Evolutionary conservation across 345 rosid species (phyloP).

Genomic region (Ceriops decandra): DNA sequence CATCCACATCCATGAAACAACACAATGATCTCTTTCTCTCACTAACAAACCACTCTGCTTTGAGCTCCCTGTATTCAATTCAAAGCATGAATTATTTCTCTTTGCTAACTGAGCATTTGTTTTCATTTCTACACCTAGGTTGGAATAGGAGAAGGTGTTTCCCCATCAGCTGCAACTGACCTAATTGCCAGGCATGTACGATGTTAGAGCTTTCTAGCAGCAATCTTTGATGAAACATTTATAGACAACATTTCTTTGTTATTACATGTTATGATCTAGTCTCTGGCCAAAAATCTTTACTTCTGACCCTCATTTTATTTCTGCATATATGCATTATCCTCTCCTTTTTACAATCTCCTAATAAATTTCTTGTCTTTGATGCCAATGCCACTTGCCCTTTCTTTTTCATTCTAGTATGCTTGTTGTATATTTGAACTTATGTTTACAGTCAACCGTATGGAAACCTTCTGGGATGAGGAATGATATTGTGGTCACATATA

Average conservation of each 20-base stretch:
- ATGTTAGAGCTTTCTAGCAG: constrained; percentile 23
- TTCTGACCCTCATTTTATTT: too few species aligned
- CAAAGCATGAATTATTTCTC: not conserved
- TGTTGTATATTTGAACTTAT: not conserved
- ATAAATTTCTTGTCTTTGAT: not conserved
- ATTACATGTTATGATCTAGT: too few species aligned
- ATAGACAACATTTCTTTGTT: not conserved
- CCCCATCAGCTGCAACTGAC: constrained; percentile 97
- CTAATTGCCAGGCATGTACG: constrained; percentile 91
- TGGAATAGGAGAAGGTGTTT: constrained; percentile 98
- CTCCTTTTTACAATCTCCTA: not conserved
- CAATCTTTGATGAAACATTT: constrained; percentile 9
- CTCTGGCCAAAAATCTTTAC: too few species aligned
- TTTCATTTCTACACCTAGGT: constrained; percentile 49
- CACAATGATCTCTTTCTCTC: not conserved
- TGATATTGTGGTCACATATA: not conserved
- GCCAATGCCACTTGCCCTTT: not conserved
- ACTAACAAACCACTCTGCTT: not conserved
- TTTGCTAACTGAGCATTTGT: not conserved
- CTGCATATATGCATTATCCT: not conserved
- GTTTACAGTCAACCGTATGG: not conserved
- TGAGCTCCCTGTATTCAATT: not conserved
- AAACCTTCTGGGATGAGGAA: not conserved
- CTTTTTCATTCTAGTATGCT: not conserved
- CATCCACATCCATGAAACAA: too few species aligned